phyloP scores from a whole-genome alignment of 129 eudicot species.

The Centaurea solstitialis region DNA sequence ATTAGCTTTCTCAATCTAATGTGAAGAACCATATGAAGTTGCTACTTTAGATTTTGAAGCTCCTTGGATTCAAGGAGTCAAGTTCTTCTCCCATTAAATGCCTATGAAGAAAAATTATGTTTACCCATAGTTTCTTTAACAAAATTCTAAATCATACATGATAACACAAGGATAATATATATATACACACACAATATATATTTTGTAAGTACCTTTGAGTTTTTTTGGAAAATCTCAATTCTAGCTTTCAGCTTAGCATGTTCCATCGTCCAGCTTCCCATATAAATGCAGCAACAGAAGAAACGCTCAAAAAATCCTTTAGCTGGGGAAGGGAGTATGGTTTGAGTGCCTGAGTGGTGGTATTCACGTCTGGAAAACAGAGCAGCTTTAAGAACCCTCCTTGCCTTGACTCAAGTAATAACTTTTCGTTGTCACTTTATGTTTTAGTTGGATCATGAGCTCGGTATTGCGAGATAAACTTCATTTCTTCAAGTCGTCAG shows the following conservation, averaged over 20 bases:
- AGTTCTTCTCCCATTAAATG: conserved; percentile 82
- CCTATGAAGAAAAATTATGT: conserved; percentile 33
- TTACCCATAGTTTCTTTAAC: not conserved
- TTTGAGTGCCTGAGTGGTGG: too few relatives aligned
- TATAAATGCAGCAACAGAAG: too few relatives aligned
- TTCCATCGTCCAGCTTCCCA: conserved; percentile 72
- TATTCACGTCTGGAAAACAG: too few relatives aligned
- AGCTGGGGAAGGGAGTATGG: too few relatives aligned
- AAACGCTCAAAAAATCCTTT: too few relatives aligned
- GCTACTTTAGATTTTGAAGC: conserved; percentile 75
- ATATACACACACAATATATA: not conserved
- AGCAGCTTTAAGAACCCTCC: too few relatives aligned
- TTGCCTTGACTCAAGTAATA: too few relatives aligned
- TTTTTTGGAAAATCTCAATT: conserved; percentile 71
- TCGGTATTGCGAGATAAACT: too few relatives aligned
- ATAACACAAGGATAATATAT: too few relatives aligned
- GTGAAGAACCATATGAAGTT: conserved; percentile 74
- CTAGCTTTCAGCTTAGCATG: conserved; percentile 77
- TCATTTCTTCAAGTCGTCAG: too few relatives aligned
- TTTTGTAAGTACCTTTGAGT: conserved; percentile 49
- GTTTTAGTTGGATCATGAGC: too few relatives aligned
- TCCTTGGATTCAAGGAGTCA: conserved; percentile 55
- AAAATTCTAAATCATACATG: not conserved
- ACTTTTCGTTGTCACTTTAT: too few relatives aligned
- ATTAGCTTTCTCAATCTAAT: conserved; percentile 65